These are phyloP conservation scores for Breviolum minutum DNA, from an alignment of 73 alveolate genomes.

Conservation along the genomic window DNA sequence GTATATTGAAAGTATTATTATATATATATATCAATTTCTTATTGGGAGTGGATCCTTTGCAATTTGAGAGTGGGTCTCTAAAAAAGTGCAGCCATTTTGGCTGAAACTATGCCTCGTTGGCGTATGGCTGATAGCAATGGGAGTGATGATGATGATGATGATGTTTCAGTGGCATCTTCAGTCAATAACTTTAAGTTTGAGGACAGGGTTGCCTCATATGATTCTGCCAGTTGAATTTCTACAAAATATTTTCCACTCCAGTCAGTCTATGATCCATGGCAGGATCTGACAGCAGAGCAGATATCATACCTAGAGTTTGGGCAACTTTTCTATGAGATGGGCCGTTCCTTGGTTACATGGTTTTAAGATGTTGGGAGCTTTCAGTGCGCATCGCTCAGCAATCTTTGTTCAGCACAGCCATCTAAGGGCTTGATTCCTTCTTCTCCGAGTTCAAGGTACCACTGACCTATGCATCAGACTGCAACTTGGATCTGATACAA, in stretches of 20 bases:
- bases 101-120: not conserved
- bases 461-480: not conserved
- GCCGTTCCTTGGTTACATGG: not conserved
- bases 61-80: not conserved
- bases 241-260: not conserved
- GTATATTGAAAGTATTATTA: too few relatives aligned
- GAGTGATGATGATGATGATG: not conserved
- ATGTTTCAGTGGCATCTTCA: not conserved
- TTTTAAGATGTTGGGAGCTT: not conserved
- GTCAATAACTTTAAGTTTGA: not conserved
- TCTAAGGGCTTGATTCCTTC: not conserved
- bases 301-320: not conserved
- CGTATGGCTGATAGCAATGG: conserved; percentile 2
- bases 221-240: not conserved
- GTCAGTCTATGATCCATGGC: not conserved
- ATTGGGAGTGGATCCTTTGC: conserved; percentile 15
- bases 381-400: not conserved
- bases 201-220: not conserved
- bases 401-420: not conserved
- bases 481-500: not conserved
- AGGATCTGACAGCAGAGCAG: conserved; percentile 15
- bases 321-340: not conserved
- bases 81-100: not conserved
- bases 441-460: not conserved
- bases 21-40: not conserved